These are phyloP conservation scores for Clonostachys chloroleuca DNA, from an alignment of 2,329 filamentous ascomycete genomes.

Conservation along the genomic window DNA sequence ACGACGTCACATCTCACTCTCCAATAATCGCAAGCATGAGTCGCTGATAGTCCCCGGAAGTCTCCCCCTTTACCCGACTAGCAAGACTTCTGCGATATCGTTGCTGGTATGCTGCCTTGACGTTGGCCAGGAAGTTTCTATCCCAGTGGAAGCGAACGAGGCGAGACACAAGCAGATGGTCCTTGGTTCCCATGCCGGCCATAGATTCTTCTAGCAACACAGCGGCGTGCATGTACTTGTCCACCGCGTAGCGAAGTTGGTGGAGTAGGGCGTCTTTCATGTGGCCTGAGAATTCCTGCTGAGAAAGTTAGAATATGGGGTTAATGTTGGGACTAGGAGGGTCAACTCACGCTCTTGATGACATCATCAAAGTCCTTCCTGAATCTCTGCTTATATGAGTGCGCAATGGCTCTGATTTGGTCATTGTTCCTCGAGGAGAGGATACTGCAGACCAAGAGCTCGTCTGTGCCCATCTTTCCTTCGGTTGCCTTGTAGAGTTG, in stretches of 20 bases:
- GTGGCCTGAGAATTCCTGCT: constrained; percentile 78
- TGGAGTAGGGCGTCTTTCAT: constrained; percentile 82
- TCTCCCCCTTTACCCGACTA: constrained; percentile 73
- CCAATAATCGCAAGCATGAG: constrained; percentile 69
- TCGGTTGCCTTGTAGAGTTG: constrained; percentile 76
- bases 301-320: neutral
- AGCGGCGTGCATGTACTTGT: constrained; percentile 83
- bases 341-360: constrained; percentile 57
- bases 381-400: constrained; percentile 71
- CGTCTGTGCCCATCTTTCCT: constrained; percentile 68
- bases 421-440: constrained; percentile 71
- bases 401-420: constrained; percentile 77
- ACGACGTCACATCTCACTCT: constrained; percentile 19
- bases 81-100: constrained; percentile 65
- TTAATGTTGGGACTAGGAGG: neutral
- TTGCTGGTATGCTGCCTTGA: constrained; percentile 73
- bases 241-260: constrained; percentile 72
- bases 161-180: constrained; percentile 72
- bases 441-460: constrained; percentile 74
- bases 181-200: constrained; percentile 83
- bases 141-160: constrained; percentile 85
- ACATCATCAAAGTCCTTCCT: constrained; percentile 66
- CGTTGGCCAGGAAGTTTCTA: constrained; percentile 64
- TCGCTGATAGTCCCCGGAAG: constrained; percentile 76
- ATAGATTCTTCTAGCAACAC: constrained; percentile 80